Base-by-base conservation (phyloP, 352 stramenopile species). In the Phytophthora pistaciae region DNA sequence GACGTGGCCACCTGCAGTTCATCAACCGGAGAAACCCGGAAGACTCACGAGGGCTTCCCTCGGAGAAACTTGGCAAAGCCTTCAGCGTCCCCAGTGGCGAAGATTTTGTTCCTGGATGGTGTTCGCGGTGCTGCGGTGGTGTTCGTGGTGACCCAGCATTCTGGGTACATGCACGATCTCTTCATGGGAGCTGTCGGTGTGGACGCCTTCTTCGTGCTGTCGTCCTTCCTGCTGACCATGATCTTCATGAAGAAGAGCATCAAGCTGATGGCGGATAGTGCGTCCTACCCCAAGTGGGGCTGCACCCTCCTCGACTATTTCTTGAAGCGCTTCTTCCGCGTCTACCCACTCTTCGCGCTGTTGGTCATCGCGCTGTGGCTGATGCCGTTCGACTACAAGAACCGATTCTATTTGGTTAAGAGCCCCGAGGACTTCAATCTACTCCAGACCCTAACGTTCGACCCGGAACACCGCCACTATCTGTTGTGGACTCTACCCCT, bases 291-390 rank as follows among this genome's bases (percentile, higher is more conserved):
- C 4, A 49, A 64, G 57, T 72, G 65, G 65, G 16, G 11, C 13
- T 54, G 63, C 38, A 66, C 58, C 13, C 56, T 77, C 20, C 8
- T 29, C 13, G 78, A 88, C 60, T 74, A 70, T 14, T 74, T 66
- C 29, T 74, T 60, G 33, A 70, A 62, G 42, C 42, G 61, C 5
- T 83, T 90, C 60, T 77, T 87, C 23, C 77, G 78, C 33, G 79
- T 90, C 11, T 90, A 90, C 55, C 82, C 78, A 58, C 56, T 88
- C 3, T 90, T 90, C 44, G 60, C 65, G 9, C 67, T 73, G 18
- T 42, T 72, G 16, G 73, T 67, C 2, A 56, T 68, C 31, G 59
- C 75, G 8, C 23, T 82, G 21, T 72, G 57, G 46, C 7, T 75
- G 20, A 54, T 83, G 5, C 68, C 72, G 16, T 31, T 58, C 27